Percentiles rank a stretch among this genome's conserved stretches.
Conservation (phyloP, 2,329 filamentous ascomycete species). For the Aspergillus luchuensis region DNA sequence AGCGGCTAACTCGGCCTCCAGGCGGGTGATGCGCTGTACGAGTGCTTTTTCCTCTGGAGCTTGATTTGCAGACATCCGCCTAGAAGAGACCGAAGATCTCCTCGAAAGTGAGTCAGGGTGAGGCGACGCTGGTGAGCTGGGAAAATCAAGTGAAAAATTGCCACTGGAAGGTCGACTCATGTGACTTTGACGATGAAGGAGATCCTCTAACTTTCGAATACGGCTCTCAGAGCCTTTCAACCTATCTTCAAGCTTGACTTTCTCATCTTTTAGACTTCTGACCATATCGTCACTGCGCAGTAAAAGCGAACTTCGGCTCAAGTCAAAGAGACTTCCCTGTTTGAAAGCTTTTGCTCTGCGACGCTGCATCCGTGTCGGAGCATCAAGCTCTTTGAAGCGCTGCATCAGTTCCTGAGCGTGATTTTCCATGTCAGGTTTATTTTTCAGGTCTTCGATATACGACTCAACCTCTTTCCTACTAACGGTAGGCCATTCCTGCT, state of each 20-base stretch:
- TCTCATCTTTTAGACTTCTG: slow-evolving; percentile 78
- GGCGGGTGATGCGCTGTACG: slow-evolving; percentile 61
- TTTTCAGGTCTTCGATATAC: slow-evolving; percentile 68
- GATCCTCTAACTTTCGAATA: slow-evolving; percentile 85
- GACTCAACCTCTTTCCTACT: slow-evolving; percentile 74
- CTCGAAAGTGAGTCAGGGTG: slow-evolving; percentile 51
- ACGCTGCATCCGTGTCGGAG: slow-evolving; percentile 80
- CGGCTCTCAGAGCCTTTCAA: slow-evolving; percentile 84
- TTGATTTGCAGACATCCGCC: slow-evolving; percentile 63
- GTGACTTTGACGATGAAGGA: slow-evolving; percentile 79
- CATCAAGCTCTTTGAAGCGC: slow-evolving; percentile 75
- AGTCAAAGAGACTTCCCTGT: slow-evolving; percentile 90
- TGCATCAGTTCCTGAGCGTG: slow-evolving; percentile 73
- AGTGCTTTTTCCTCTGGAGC: slow-evolving; percentile 62
- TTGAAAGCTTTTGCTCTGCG: slow-evolving; percentile 93
- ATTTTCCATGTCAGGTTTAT: slow-evolving; percentile 64
- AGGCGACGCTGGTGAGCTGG: slow-evolving; percentile 45
- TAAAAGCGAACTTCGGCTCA: slow-evolving; percentile 83
- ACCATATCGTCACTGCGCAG: slow-evolving; percentile 84
- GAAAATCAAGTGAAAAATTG: slow-evolving; percentile 48
- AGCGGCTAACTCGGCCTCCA: slow-evolving; percentile 76
- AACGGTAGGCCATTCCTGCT: slow-evolving; percentile 77
- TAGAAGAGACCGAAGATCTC: slow-evolving; percentile 62
- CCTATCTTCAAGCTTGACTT: slow-evolving; percentile 70
- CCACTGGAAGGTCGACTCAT: slow-evolving; percentile 56